Conservation (phyloP, 768 basidiomycete species). For the Boletus pseudo-olivaceus region DNA sequence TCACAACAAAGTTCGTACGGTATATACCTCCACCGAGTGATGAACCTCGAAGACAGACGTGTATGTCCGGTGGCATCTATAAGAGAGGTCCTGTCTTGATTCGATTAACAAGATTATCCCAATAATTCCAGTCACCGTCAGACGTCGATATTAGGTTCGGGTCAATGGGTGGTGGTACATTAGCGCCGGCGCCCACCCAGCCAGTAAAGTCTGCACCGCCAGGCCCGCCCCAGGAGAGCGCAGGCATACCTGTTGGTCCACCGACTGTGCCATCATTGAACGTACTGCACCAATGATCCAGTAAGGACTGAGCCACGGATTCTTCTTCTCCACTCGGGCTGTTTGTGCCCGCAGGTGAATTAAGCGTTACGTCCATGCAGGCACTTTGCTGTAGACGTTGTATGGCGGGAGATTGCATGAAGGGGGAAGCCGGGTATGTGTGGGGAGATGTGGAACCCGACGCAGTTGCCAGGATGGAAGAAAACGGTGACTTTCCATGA, state of each 20-base stretch:
- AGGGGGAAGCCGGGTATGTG: constrained; percentile 27
- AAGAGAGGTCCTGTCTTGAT: constrained; percentile 38
- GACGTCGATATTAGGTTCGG: constrained; percentile 44
- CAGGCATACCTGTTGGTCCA: constrained; percentile 41
- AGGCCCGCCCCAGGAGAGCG: constrained; percentile 59
- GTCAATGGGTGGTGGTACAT: constrained; percentile 39
- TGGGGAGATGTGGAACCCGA: constrained; percentile 21
- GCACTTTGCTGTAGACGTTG: constrained; percentile 55
- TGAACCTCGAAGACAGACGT: constrained; percentile 1
- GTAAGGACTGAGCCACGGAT: constrained; percentile 67
- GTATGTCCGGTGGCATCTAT: constrained; percentile 15
- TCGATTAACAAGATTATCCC: constrained; percentile 72
- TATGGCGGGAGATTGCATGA: constrained; percentile 46
- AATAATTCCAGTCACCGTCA: constrained; percentile 76
- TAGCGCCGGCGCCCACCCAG: constrained; percentile 48
- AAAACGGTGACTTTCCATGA: constrained; percentile 16
- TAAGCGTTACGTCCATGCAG: constrained; percentile 42
- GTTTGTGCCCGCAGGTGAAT: constrained; percentile 62
- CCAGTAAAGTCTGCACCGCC: constrained; percentile 55
- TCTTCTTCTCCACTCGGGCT: constrained; percentile 74
- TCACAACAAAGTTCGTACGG: constrained; percentile 1
- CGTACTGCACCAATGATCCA: constrained; percentile 86
- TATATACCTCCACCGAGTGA: constrained; percentile 6
- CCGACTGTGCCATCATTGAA: constrained; percentile 65
- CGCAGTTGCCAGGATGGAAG: constrained; percentile 23